phyloP scores from a whole-genome alignment of 1,284 basidiomycete species.

The Veloboletus limbatus region DNA sequence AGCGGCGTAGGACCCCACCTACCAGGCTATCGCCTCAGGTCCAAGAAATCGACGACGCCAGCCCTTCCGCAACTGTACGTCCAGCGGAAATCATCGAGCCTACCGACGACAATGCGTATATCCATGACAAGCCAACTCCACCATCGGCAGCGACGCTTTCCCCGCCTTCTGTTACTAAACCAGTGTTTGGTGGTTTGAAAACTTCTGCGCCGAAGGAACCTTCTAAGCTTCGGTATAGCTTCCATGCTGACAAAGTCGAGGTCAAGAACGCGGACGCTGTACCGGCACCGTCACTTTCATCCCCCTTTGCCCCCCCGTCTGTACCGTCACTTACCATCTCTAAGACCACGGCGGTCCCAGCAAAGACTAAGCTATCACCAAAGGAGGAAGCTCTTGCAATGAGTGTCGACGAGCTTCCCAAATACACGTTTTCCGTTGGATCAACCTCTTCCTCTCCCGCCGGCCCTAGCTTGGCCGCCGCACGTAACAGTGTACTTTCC shows the following conservation, averaged over 20 bases:
- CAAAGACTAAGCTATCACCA: slow-evolving; percentile 22
- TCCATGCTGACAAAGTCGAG: slow-evolving; percentile 43
- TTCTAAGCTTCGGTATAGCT: slow-evolving; percentile 68
- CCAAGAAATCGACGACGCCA: slow-evolving; percentile 37
- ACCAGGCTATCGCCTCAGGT: background rate
- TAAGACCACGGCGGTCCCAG: background rate
- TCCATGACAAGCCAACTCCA: slow-evolving; percentile 16
- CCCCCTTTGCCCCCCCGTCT: slow-evolving; percentile 16
- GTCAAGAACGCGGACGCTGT: slow-evolving; percentile 18
- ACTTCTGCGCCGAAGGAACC: slow-evolving; percentile 62
- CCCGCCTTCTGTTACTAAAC: slow-evolving; percentile 24
- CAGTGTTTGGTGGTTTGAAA: slow-evolving; percentile 33
- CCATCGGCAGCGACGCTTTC: slow-evolving; percentile 20
- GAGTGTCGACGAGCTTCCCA: slow-evolving; percentile 29
- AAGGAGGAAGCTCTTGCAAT: slow-evolving; percentile 35
- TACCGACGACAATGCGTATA: slow-evolving; percentile 23
- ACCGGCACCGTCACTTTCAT: slow-evolving; percentile 17
- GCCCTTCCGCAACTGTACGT: slow-evolving; percentile 24
- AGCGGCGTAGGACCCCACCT: slow-evolving; percentile 38
- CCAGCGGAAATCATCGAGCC: slow-evolving; percentile 45
- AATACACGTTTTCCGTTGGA: slow-evolving; percentile 25
- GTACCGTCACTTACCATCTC: background rate
- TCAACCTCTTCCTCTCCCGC: slow-evolving; percentile 29
- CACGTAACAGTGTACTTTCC: slow-evolving; percentile 34
- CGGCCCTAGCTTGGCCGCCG: slow-evolving; percentile 37